Evolutionary conservation across 1,284 basidiomycete genomes (phyloP).

Genomic region (Phaffia rhodozyma): DNA sequence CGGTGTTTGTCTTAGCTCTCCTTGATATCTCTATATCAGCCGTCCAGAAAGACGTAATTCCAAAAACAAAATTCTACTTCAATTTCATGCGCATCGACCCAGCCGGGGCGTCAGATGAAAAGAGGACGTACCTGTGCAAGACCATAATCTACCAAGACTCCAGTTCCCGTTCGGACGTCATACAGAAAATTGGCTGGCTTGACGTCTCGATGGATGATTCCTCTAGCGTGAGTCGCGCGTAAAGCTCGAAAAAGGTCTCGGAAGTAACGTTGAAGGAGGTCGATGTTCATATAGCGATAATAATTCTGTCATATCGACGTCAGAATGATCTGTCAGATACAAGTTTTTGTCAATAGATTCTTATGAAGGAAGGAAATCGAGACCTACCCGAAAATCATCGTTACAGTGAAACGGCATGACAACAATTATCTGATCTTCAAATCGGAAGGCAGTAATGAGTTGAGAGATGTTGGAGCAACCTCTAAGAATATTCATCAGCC

Average conservation of each 20-base stretch:
- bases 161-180: constrained; percentile 69
- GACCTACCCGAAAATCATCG: constrained; percentile 77
- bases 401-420: constrained; percentile 90
- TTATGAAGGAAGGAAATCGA: not conserved
- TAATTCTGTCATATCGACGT: constrained; percentile 26
- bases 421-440: constrained; percentile 84
- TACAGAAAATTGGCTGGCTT: constrained; percentile 98
- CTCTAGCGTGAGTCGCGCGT: constrained; percentile 74
- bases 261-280: constrained; percentile 67
- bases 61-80: not conserved
- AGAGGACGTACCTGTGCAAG: constrained; percentile 62
- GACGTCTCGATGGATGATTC: constrained; percentile 91
- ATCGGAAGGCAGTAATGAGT: constrained; percentile 84
- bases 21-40: not conserved
- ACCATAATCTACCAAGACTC: constrained; percentile 90
- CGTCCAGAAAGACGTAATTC: not conserved
- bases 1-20: constrained; percentile 22
- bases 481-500: constrained; percentile 34
- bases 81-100: not conserved
- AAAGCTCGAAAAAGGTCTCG: constrained; percentile 82
- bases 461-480: constrained; percentile 77
- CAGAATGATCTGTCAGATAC: not conserved
- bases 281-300: constrained; percentile 33
- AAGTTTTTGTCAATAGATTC: not conserved
- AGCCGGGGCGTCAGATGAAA: not conserved